Evolutionary conservation across 805 yeast species (phyloP), one percentile per base, ranked within the genome.

Genomic region (Candida tibetensis): DNA sequence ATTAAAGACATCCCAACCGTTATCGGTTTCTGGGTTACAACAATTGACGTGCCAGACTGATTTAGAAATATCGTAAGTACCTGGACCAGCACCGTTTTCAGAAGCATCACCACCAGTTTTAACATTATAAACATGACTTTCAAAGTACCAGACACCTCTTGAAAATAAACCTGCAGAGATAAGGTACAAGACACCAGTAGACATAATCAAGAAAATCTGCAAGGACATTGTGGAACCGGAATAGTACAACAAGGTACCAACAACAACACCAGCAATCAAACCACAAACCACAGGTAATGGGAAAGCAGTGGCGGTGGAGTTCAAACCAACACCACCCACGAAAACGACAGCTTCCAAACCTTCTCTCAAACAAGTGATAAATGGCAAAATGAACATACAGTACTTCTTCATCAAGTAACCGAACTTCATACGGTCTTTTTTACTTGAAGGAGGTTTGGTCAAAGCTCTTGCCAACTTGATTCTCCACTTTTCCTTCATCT

Each of bases 401-500:
- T 54, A 49, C 40, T 52, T 53, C 50, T 46, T 62, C 31, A 68
- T 55, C 36, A 55, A 53, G 52, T 60, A 57, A 26, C 66, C 62
- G 23, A 66, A 34, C 37, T 52, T 55, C 34, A 57, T 79, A 47
- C 76, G 67, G 46, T 75, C 82, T 44, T 64, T 62, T 45, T 61
- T 74, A 10, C 59, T 60, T 32, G 63, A 57, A 38, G 85, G 86
- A 17, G 66, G 55, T 48, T 79, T 81, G 36, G 88, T 66, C 43
- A 90, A 68, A 7, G 96, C 91, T 57, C 69, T 76, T 19, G 97
- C 96, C 58, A 91, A 85, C 70, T 91, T 91, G 49, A 89, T 74
- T 72, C 96, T 81, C 99, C 99, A 91, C 70, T 91, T 91, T 51
- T 80, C 91, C 69, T 88, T 89, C 95, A 90, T 87, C 72, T 90